Percentiles rank a stretch among this genome's conserved stretches.
These are phyloP conservation scores for Hygrophila difformis DNA, from an alignment of 257 asterid species.

Conservation along the genomic window DNA sequence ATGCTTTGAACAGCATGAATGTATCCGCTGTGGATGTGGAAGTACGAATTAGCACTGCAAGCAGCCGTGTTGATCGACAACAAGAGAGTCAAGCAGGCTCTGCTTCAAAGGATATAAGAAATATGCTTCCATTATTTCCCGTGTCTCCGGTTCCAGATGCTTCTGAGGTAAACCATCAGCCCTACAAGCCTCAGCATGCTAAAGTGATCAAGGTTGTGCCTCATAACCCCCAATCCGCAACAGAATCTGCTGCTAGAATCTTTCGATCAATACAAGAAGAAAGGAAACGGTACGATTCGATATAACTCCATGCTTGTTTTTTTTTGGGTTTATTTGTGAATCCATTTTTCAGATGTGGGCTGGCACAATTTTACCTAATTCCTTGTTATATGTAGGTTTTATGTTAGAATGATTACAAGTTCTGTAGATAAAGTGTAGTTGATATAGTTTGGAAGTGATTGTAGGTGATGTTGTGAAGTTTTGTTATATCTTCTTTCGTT, in stretches of 20 bases:
- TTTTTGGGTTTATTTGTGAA: no score
- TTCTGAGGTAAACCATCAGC: slow-evolving; percentile 11
- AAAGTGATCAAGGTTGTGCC: slow-evolving; percentile 71
- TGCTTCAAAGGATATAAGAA: slow-evolving; percentile 19
- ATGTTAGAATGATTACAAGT: no score
- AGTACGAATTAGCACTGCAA: slow-evolving; percentile 39
- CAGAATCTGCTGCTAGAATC: slow-evolving; percentile 76
- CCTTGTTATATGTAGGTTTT: no score
- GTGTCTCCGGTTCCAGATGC: slow-evolving; percentile 24
- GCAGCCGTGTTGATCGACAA: slow-evolving; percentile 37
- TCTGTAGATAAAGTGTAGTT: no score
- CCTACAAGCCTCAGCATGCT: slow-evolving; percentile 15
- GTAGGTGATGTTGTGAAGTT: no score
- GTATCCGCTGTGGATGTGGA: slow-evolving; percentile 26
- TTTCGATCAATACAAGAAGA: slow-evolving; percentile 72
- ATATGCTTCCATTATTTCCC: slow-evolving; percentile 50
- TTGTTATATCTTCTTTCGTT: no score
- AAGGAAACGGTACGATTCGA: slow-evolving; percentile 35
- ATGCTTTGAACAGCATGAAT: slow-evolving; percentile 9
- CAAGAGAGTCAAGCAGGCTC: slow-evolving; percentile 18
- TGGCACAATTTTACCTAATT: no score
- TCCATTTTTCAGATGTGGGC: no score
- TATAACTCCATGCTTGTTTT: no score
- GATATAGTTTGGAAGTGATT: no score
- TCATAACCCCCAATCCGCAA: slow-evolving; percentile 55